Percentiles rank a stretch among this genome's conserved stretches.
Evolutionary conservation across 2,329 filamentous ascomycete species (phyloP).

Genomic region (Torrubiellomyces zombiae): DNA sequence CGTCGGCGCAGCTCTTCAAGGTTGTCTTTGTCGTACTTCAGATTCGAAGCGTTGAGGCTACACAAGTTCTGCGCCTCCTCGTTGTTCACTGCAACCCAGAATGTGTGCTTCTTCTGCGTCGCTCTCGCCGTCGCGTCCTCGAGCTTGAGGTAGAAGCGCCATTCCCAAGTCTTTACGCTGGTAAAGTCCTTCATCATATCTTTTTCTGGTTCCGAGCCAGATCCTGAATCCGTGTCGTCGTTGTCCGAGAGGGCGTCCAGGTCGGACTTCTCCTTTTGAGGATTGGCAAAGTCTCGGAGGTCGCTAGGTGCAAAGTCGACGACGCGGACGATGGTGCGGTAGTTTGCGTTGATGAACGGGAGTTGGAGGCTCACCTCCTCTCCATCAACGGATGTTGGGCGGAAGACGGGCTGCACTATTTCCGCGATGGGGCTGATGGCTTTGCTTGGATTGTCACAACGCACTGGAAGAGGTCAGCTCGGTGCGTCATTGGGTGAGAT

Average conservation of each 20-base stretch:
- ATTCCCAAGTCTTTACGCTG: constrained; percentile 45
- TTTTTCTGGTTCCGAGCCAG: constrained; percentile 8
- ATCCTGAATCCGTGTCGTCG: constrained; percentile 10
- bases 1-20: constrained; percentile 46
- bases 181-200: constrained; percentile 10
- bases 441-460: constrained; percentile 26
- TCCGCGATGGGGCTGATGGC: constrained; percentile 18
- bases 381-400: constrained; percentile 26
- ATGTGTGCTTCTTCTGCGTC: constrained; percentile 21
- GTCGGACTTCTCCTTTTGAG: constrained; percentile 24
- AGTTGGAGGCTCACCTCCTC: constrained; percentile 23
- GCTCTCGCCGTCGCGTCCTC: constrained; percentile 41
- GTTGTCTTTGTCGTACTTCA: constrained; percentile 32
- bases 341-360: constrained; percentile 61
- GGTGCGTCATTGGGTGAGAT: neutral
- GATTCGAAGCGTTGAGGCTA: constrained; percentile 30
- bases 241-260: constrained; percentile 32
- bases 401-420: constrained; percentile 20
- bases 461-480: constrained; percentile 17
- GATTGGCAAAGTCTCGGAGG: constrained; percentile 53
- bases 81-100: constrained; percentile 57
- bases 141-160: constrained; percentile 66
- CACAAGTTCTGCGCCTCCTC: constrained; percentile 30
- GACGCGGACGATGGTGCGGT: constrained; percentile 55
- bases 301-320: constrained; percentile 61